Conservation (phyloP, 1,284 basidiomycete species). For the Rhodotorula sp. region DNA sequence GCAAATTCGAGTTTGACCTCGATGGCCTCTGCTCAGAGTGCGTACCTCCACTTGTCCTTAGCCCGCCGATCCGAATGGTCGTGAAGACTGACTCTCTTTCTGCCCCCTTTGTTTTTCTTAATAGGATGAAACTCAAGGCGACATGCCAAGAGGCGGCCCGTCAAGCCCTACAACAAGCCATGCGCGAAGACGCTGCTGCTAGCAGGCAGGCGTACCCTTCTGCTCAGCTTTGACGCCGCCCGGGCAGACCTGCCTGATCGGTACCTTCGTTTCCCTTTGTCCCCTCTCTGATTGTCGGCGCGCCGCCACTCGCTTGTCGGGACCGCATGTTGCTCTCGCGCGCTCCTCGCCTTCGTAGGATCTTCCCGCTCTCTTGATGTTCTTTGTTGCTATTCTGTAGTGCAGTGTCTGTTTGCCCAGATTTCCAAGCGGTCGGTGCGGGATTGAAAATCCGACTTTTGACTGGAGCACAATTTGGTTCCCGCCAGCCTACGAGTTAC, state of each 20-base stretch:
- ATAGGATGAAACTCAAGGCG: slow-evolving; percentile 39
- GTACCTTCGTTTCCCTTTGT: not conserved
- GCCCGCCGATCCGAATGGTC: too few species aligned
- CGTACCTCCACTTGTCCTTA: slow-evolving; percentile 1
- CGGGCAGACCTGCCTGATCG: not conserved
- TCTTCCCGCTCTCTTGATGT: not conserved
- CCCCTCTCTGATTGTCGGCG: too few species aligned
- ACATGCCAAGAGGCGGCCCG: slow-evolving; percentile 40
- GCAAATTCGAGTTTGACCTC: slow-evolving; percentile 39
- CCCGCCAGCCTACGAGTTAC: too few species aligned
- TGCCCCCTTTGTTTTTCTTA: too few species aligned
- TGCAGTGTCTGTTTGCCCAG: not conserved
- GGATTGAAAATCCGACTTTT: not conserved
- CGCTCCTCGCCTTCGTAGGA: not conserved
- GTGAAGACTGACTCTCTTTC: too few species aligned
- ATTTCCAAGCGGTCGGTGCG: not conserved
- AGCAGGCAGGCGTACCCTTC: slow-evolving; percentile 14
- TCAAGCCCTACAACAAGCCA: slow-evolving; percentile 30
- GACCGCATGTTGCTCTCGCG: not conserved
- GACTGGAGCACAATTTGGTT: too few species aligned
- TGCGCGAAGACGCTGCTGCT: slow-evolving; percentile 31
- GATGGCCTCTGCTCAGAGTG: slow-evolving; percentile 38
- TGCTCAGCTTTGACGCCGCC: slow-evolving; percentile 3
- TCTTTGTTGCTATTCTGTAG: slow-evolving; percentile 6
- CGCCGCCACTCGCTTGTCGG: too few species aligned